phyloP scores from a whole-genome alignment of 2,329 filamentous ascomycete species.

The Rhinocladiella similis region DNA sequence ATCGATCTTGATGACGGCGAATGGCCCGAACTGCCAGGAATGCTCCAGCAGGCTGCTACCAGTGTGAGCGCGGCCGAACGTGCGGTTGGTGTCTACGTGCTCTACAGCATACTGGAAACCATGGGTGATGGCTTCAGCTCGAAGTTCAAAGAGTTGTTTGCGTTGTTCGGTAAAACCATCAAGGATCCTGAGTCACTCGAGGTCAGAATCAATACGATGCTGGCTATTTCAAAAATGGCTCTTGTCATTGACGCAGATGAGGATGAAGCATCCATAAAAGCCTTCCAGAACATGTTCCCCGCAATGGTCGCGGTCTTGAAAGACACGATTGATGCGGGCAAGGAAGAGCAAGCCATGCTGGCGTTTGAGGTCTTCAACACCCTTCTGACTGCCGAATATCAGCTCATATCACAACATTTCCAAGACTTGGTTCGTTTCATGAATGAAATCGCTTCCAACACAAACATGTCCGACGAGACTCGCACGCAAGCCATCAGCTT shows the following conservation, averaged over 20 bases:
- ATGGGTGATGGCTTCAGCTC: conserved; percentile 82
- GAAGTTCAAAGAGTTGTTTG: conserved; percentile 76
- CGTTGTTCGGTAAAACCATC: conserved; percentile 82
- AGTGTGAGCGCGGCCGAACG: conserved; percentile 75
- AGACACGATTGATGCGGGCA: conserved; percentile 72
- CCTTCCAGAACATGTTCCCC: conserved; percentile 79
- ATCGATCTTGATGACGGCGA: conserved; percentile 84
- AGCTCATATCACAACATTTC: conserved; percentile 80
- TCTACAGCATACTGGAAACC: conserved; percentile 87
- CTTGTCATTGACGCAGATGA: conserved; percentile 88
- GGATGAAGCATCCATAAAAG: conserved; percentile 69
- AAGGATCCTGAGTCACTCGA: conserved; percentile 87
- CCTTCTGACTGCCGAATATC: conserved; percentile 83
- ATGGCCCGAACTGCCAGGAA: conserved; percentile 77
- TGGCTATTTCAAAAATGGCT: conserved; percentile 83
- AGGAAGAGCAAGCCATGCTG: conserved; percentile 86
- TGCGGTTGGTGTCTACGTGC: conserved; percentile 88
- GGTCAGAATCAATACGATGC: conserved; percentile 91
- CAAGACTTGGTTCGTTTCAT: conserved; percentile 91
- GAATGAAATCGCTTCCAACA: conserved; percentile 80
- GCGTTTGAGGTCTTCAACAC: conserved; percentile 97
- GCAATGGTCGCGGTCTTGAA: conserved; percentile 88
- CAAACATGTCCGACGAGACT: conserved; percentile 76
- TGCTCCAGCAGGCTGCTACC: conserved; percentile 76
- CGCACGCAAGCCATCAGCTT: conserved; percentile 89